Base-by-base conservation (phyloP, 345 rosid genomes). In the Lepidium aucheri region DNA sequence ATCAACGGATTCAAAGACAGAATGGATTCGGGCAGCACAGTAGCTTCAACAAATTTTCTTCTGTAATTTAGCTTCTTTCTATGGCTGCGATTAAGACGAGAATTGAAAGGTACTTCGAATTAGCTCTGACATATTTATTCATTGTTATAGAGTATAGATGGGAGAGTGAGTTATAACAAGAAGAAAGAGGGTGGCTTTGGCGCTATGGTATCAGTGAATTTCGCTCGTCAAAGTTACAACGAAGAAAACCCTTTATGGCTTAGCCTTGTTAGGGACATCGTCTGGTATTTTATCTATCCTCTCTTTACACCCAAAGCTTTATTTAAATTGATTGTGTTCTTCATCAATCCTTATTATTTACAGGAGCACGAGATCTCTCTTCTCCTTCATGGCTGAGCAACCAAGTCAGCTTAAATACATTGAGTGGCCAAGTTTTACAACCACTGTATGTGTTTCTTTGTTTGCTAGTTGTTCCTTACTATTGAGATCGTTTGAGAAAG, bases 321-420 rank as follows among this genome's bases (percentile, higher is more conserved):
- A n/a, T n/a, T n/a, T n/a, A n/a, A n/a, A n/a, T n/a, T n/a, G n/a
- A n/a, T n/a, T n/a, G n/a, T n/a, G n/a, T n/a, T n/a, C n/a, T n/a
- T n/a, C n/a, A n/a, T n/a, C n/a, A n/a, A n/a, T n/a, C n/a, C n/a
- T n/a, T n/a, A n/a, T n/a, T n/a, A n/a, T n/a, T n/a, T n/a, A n/a
- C n/a, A n/a, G 95, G 95, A 77, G 75, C 41, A 47, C 80, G 66
- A 84, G 74, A 67, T 78, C 82, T 20, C 30, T 87, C 60, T 70
- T 77, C 18, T 18, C 47, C 14, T 88, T 90, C 73, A 78, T 90
- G 68, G 68, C 30, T 51, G 95, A 82, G 86, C 97, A 90, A 60
- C 97, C 97, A 14, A 65, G 93, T 50, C 89, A 88, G 77, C 82
- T 90, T 20, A 90, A 82, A 79, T 82, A 82, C 81, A 81, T 90